These are phyloP conservation scores for Dendrobium catenatum DNA, from an alignment of 106 monocot genomes.

Conservation along the genomic window DNA sequence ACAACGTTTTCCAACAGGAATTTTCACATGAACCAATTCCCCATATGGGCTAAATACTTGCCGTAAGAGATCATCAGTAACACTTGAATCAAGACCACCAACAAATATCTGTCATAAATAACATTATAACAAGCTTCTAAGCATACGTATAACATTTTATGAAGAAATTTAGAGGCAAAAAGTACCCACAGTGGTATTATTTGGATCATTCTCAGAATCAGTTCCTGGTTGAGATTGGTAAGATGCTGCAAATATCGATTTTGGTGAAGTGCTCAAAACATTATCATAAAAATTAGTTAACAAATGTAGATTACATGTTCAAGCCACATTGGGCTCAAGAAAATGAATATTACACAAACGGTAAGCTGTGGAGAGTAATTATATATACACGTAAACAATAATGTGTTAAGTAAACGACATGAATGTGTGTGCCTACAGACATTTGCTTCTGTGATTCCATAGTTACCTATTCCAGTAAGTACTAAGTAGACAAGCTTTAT, in stretches of 20 bases:
- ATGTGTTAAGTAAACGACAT: not conserved
- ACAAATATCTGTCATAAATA: conserved; percentile 42
- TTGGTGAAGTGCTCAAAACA: not conserved
- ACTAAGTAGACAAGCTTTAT: not conserved
- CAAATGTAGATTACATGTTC: not conserved
- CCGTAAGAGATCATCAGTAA: conserved; percentile 39
- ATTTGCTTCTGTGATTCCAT: not conserved
- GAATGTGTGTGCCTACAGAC: not conserved
- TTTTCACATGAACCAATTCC: conserved; percentile 51
- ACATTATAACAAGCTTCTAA: not conserved
- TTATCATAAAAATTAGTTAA: conserved; percentile 4
- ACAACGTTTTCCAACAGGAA: conserved; percentile 54
- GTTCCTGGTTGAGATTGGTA: conserved; percentile 29
- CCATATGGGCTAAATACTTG: conserved; percentile 47
- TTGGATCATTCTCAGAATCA: conserved; percentile 51
- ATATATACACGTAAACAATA: not conserved
- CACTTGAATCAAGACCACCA: conserved; percentile 53
- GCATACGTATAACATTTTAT: not conserved
- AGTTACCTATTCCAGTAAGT: not conserved
- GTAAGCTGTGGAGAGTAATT: not conserved
- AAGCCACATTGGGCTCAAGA: not conserved
- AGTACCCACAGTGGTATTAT: conserved; percentile 54
- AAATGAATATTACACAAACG: not conserved
- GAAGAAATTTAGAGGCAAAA: not conserved
- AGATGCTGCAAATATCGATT: conserved; percentile 22